Conservation (phyloP, 2,329 filamentous ascomycete species). For the Colletotrichum horii region DNA sequence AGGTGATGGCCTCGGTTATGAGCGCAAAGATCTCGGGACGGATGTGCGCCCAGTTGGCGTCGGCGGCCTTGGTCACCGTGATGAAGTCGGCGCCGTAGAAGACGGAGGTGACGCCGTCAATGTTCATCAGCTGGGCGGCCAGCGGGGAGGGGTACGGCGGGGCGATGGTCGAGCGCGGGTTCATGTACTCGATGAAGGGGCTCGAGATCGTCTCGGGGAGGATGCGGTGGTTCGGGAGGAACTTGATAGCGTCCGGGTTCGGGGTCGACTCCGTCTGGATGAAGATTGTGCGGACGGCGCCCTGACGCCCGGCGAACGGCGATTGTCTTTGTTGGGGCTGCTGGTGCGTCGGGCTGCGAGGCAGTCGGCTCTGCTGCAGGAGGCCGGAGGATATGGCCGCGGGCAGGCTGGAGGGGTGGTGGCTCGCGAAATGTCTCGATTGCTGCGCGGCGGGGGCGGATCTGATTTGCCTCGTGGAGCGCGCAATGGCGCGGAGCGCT, state of each 20-base stretch:
- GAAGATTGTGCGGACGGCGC: constrained; percentile 78
- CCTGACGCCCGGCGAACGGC: constrained; percentile 29
- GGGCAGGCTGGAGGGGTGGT: constrained; percentile 14
- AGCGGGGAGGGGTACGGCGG: constrained; percentile 91
- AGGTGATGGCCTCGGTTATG: constrained; percentile 90
- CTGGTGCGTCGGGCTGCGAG: not conserved
- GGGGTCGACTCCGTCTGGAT: constrained; percentile 97
- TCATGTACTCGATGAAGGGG: constrained; percentile 90
- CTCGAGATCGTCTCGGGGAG: constrained; percentile 76
- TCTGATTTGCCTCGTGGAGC: constrained; percentile 4
- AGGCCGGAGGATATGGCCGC: constrained; percentile 14
- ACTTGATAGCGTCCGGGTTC: constrained; percentile 95
- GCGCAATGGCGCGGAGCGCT: constrained; percentile 17
- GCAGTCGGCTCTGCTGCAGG: constrained; percentile 3
- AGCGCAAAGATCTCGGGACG: constrained; percentile 94
- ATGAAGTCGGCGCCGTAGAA: constrained; percentile 97
- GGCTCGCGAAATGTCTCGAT: constrained; percentile 15
- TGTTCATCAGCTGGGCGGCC: constrained; percentile 87
- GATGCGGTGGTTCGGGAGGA: constrained; percentile 87
- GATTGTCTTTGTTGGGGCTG: constrained; percentile 8
- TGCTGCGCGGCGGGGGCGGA: not conserved
- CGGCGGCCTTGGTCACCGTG: constrained; percentile 88
- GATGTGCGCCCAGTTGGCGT: constrained; percentile 92
- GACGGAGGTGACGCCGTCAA: constrained; percentile 92
- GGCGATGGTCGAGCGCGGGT: constrained; percentile 84